Evolutionary conservation across 768 basidiomycete genomes (phyloP).

Genomic region (Russula lepida): DNA sequence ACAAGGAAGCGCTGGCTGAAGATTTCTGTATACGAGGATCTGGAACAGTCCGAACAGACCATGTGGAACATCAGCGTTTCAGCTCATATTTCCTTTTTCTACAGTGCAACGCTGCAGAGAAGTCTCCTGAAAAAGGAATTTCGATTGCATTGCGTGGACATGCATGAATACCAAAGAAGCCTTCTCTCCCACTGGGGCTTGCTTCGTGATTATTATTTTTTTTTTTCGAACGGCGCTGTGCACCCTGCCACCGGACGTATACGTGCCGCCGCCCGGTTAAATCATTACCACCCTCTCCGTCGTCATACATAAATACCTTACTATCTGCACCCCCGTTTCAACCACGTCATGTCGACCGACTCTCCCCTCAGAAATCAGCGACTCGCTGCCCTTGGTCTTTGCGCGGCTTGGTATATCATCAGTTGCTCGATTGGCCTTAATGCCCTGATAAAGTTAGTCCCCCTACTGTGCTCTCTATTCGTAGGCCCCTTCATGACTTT

Average conservation of each 20-base stretch:
- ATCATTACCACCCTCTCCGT: not conserved
- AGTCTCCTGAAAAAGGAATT: not conserved
- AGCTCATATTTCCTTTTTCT: not conserved
- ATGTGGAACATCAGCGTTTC: not conserved
- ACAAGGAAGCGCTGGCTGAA: not conserved
- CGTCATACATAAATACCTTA: slow-evolving; percentile 1
- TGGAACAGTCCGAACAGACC: not conserved
- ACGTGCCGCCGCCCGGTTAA: not conserved
- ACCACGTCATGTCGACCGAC: slow-evolving; percentile 2
- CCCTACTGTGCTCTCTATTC: not conserved
- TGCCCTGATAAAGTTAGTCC: slow-evolving; percentile 28
- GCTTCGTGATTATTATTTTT: not conserved
- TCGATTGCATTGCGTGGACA: not conserved
- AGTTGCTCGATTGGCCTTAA: slow-evolving; percentile 27
- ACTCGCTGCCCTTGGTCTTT: slow-evolving; percentile 26
- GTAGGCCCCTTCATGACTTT: not conserved
- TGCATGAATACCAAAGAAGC: slow-evolving; percentile 4
- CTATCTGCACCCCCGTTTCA: no score
- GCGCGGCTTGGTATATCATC: slow-evolving; percentile 27
- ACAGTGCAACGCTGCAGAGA: not conserved
- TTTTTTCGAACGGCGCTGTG: not conserved
- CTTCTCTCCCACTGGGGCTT: not conserved
- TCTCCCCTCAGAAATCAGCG: slow-evolving; percentile 20
- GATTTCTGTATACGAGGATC: not conserved
- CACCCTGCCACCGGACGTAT: not conserved